Conservation (phyloP, 345 rosid species). For the Orychophragmus violaceus region DNA sequence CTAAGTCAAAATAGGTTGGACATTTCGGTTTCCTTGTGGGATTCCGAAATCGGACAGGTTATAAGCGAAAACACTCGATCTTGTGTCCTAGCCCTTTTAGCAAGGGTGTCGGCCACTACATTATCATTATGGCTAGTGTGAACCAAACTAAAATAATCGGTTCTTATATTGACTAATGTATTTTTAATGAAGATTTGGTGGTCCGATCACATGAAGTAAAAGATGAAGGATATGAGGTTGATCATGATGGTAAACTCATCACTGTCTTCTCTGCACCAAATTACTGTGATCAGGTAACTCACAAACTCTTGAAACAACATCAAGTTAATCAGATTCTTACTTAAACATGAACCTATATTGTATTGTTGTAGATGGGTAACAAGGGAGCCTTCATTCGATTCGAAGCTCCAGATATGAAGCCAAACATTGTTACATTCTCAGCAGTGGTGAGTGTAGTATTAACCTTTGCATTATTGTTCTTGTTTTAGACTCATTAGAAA, state of each 20-base stretch:
- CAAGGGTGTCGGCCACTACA: too few species aligned
- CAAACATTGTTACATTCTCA: constrained; percentile 82
- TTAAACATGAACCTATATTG: not conserved
- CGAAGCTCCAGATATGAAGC: constrained; percentile 88
- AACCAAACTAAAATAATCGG: too few species aligned
- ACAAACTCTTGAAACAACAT: not conserved
- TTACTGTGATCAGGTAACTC: constrained; percentile 92
- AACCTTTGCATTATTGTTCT: not conserved
- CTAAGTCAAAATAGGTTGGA: too few species aligned
- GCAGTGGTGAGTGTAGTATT: constrained; percentile 71
- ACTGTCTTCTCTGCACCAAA: constrained; percentile 98
- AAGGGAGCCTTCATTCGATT: constrained; percentile 95
- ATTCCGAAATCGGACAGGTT: too few species aligned
- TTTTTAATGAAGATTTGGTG: constrained; percentile 53
- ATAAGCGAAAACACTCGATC: too few species aligned
- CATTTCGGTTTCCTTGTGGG: too few species aligned
- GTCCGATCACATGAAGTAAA: constrained; percentile 97
- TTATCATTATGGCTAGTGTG: too few species aligned
- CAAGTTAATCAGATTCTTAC: not conserved
- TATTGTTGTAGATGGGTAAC: constrained; percentile 82
- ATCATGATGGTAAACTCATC: constrained; percentile 94
- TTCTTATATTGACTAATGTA: not conserved
- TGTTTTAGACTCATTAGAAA: not conserved
- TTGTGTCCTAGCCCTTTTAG: too few species aligned
- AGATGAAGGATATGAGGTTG: constrained; percentile 96